Evolutionary conservation across 768 basidiomycete genomes (phyloP).

Genomic region (Lanmaoa rubissima): DNA sequence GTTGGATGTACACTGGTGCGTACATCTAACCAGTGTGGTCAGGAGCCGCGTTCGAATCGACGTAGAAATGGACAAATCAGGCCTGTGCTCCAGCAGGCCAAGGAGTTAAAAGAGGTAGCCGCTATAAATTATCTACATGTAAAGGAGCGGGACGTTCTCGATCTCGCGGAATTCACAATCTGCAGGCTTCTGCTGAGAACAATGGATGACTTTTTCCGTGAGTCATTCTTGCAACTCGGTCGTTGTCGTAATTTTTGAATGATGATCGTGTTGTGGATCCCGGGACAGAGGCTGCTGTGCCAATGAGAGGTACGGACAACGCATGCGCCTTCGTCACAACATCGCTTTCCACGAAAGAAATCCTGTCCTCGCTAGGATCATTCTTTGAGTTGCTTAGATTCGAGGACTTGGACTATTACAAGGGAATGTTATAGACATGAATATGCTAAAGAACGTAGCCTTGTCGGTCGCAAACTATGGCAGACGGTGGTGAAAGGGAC

Average conservation of each 20-base stretch:
- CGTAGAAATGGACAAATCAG: neutral
- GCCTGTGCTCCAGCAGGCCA: conserved; percentile 6
- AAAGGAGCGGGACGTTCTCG: conserved; percentile 50
- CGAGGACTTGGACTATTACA: conserved; percentile 20
- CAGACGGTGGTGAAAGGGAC: conserved; percentile 49
- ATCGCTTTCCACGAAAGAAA: conserved; percentile 15
- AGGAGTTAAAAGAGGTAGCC: conserved; percentile 44
- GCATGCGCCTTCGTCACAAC: conserved; percentile 41
- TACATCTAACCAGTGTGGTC: conserved; percentile 54
- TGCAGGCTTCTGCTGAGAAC: conserved; percentile 46
- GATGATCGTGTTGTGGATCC: conserved; percentile 1
- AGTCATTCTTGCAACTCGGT: conserved; percentile 24
- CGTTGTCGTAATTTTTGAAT: neutral
- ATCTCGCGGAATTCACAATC: conserved; percentile 44
- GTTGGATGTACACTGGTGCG: conserved; percentile 61
- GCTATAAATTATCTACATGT: conserved; percentile 60
- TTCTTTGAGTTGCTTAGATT: conserved; percentile 14
- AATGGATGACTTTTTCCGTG: conserved; percentile 53
- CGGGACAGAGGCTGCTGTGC: conserved; percentile 52
- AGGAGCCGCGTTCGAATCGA: conserved; percentile 34
- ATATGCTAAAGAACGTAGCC: neutral
- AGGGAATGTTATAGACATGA: conserved; percentile 20
- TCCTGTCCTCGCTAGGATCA: conserved; percentile 12
- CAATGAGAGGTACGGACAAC: conserved; percentile 54
- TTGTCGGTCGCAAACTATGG: conserved; percentile 55